phyloP scores from a whole-genome alignment of 345 rosid species.

The Salix purpurea region DNA sequence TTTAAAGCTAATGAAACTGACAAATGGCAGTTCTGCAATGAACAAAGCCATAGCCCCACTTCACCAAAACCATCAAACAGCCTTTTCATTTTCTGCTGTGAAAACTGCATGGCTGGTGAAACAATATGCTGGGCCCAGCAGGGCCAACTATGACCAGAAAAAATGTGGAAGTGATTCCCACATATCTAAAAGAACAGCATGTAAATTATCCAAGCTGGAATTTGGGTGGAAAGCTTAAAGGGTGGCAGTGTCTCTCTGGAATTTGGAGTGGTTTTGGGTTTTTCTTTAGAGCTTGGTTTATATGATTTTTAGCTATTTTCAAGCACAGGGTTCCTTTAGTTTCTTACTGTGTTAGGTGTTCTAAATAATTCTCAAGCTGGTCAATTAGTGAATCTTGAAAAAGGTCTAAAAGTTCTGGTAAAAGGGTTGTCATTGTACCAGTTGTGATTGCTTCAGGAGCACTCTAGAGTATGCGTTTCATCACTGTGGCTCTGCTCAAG shows the following conservation, averaged over 20 bases:
- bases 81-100: background rate
- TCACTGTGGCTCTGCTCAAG: background rate
- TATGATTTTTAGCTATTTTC: background rate
- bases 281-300: background rate
- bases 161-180: too few species aligned
- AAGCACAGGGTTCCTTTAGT: background rate
- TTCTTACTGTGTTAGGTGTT: background rate
- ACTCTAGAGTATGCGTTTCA: background rate
- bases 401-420: background rate
- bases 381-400: background rate
- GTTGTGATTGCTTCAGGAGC: background rate
- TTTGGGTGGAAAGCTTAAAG: background rate
- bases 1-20: background rate
- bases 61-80: background rate
- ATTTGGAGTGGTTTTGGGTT: slow-evolving; percentile 6
- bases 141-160: background rate
- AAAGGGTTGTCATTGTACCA: background rate
- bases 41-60: background rate
- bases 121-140: background rate
- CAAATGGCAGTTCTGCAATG: background rate
- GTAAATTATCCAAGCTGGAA: too few species aligned
- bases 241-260: background rate
- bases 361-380: background rate
- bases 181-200: too few species aligned
- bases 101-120: background rate